Conservation (phyloP, 1,139 yeast genomes). For the Suhomyces kunorum region DNA sequence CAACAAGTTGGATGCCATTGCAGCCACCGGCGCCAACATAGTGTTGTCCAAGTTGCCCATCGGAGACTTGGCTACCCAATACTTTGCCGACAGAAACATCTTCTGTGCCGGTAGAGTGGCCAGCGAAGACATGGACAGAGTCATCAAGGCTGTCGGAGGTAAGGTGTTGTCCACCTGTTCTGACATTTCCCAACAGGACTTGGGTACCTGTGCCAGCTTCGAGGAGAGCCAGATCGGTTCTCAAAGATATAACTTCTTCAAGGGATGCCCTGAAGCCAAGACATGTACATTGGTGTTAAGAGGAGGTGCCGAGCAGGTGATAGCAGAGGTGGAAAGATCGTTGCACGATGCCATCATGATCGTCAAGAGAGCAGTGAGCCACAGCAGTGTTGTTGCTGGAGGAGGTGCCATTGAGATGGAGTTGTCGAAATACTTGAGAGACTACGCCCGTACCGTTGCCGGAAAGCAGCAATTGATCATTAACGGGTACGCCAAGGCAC, state of each 20-base stretch:
- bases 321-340: constrained; percentile 97
- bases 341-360: constrained; percentile 98
- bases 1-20: constrained; percentile 80
- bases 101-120: constrained; percentile 98
- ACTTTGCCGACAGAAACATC: constrained; percentile 91
- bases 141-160: constrained; percentile 93
- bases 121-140: constrained; percentile 87
- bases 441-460: constrained; percentile 80
- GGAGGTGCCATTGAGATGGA: constrained; percentile 99
- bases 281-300: constrained; percentile 91
- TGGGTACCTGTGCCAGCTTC: constrained; percentile 83
- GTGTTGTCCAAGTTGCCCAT: constrained; percentile 93
- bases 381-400: constrained; percentile 89
- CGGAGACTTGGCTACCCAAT: constrained; percentile 98
- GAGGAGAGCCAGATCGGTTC: constrained; percentile 96
- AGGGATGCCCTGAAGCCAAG: constrained; percentile 89
- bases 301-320: constrained; percentile 98
- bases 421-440: constrained; percentile 83
- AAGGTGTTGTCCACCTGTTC: constrained; percentile 84
- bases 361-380: constrained; percentile 90
- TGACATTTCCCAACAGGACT: constrained; percentile 62
- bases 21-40: constrained; percentile 84
- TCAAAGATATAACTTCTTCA: constrained; percentile 88
- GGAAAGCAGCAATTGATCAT: constrained; percentile 95
- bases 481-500: constrained; percentile 89